phyloP scores from a whole-genome alignment of 169 alveolate species.

The Babesia bovis region DNA sequence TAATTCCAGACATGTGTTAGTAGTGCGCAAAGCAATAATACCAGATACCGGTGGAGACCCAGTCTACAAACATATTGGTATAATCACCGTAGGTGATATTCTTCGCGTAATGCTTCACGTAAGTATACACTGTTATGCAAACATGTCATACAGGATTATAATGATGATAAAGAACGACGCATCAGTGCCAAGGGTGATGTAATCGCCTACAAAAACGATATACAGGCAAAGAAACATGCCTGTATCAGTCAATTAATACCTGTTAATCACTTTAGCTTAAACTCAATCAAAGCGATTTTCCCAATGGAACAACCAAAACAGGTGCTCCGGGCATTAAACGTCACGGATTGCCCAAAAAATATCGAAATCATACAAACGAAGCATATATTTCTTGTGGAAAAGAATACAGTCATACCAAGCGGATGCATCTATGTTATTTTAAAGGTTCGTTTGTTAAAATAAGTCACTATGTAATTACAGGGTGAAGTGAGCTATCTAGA shows the following conservation, averaged over 20 bases:
- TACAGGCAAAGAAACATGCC: neutral
- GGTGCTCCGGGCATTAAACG: slow-evolving; percentile 23
- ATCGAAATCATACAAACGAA: slow-evolving; percentile 15
- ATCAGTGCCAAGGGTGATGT: neutral
- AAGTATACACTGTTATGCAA: neutral
- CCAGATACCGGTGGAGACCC: slow-evolving; percentile 68
- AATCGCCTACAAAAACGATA: neutral
- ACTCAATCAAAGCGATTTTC: slow-evolving; percentile 33
- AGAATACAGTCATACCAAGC: slow-evolving; percentile 38
- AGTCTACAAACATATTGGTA: slow-evolving; percentile 71
- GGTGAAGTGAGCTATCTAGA: slow-evolving; percentile 24
- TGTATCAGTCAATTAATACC: neutral
- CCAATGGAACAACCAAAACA: slow-evolving; percentile 43
- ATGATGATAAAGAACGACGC: neutral
- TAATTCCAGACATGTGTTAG: slow-evolving; percentile 62
- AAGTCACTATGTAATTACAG: neutral
- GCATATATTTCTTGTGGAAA: slow-evolving; percentile 22
- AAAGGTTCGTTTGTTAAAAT: slow-evolving; percentile 17
- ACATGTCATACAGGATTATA: slow-evolving; percentile 3
- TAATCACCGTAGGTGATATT: slow-evolving; percentile 67
- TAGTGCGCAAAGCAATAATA: slow-evolving; percentile 67
- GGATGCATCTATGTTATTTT: slow-evolving; percentile 29
- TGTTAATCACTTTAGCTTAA: slow-evolving; percentile 23
- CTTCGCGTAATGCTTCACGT: slow-evolving; percentile 54
- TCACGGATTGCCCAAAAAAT: slow-evolving; percentile 20